phyloP scores from a whole-genome alignment of 345 rosid genomes.

The Linum tenue region DNA sequence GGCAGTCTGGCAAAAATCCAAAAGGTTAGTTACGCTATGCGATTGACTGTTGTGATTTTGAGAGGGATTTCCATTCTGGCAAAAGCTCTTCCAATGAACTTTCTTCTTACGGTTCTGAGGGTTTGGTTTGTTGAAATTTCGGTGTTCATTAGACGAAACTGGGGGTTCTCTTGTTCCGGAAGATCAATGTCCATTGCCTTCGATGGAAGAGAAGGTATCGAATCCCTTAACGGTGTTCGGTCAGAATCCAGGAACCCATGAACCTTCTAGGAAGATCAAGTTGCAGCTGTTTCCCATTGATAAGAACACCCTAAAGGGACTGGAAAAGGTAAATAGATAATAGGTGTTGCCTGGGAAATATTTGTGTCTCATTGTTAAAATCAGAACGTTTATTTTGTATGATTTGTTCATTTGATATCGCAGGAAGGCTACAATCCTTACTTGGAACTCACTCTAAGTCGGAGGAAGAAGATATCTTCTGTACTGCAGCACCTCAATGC shows the following conservation, averaged over 20 bases:
- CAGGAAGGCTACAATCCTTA: slow-evolving; percentile 86
- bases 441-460: slow-evolving; percentile 73
- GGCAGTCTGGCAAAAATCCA: background rate
- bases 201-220: slow-evolving; percentile 4
- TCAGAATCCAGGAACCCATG: slow-evolving; percentile 20
- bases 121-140: background rate
- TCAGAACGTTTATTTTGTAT: background rate
- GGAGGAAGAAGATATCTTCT: slow-evolving; percentile 59
- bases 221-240: slow-evolving; percentile 15
- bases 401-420: slow-evolving; percentile 6
- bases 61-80: background rate
- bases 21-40: background rate
- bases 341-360: background rate
- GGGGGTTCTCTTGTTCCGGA: background rate
- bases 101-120: background rate
- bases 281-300: slow-evolving; percentile 84
- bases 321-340: slow-evolving; percentile 53
- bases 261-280: slow-evolving; percentile 46
- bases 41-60: background rate
- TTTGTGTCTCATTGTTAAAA: background rate
- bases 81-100: too few species aligned
- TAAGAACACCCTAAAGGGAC: slow-evolving; percentile 44
- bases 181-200: background rate
- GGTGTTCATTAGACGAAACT: background rate
- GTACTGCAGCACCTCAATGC: slow-evolving; percentile 55